Conservation (phyloP, 1,284 basidiomycete species). For the Cutaneotrichosporon daszewskae region DNA sequence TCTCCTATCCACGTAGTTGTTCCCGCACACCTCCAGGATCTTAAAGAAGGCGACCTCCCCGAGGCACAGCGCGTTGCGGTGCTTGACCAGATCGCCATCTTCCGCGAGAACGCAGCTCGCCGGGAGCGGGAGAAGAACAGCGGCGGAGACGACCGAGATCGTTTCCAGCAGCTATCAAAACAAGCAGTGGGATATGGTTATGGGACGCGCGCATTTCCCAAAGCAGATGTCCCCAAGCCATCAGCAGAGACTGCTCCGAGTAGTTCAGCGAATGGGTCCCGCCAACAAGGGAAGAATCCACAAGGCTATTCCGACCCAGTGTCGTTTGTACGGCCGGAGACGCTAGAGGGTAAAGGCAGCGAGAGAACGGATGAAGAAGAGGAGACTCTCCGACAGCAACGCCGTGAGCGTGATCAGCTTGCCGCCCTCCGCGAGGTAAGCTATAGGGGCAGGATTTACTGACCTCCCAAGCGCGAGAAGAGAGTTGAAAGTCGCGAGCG, state of each 20-base stretch:
- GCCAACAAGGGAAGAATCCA: too few species aligned
- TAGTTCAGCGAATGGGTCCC: too few species aligned
- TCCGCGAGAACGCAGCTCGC: slow-evolving; percentile 78
- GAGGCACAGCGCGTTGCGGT: slow-evolving; percentile 89
- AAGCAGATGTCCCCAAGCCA: slow-evolving; percentile 1
- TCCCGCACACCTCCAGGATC: slow-evolving; percentile 87
- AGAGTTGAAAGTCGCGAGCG: slow-evolving; percentile 75
- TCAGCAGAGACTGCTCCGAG: too few species aligned
- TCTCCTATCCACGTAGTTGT: slow-evolving; percentile 57
- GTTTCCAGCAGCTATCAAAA: slow-evolving; percentile 20
- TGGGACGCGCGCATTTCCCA: slow-evolving; percentile 19
- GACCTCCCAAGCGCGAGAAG: slow-evolving; percentile 47
- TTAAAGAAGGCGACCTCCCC: slow-evolving; percentile 91
- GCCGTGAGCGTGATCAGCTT: slow-evolving; percentile 67
- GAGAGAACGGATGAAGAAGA: slow-evolving; percentile 77
- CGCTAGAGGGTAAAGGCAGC: slow-evolving; percentile 45
- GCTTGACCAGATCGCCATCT: slow-evolving; percentile 89
- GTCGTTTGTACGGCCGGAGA: slow-evolving; percentile 68
- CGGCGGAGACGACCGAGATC: slow-evolving; percentile 53
- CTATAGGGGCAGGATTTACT: background rate
- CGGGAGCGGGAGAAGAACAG: slow-evolving; percentile 75
- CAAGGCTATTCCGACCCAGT: slow-evolving; percentile 72
- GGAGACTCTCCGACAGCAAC: slow-evolving; percentile 68
- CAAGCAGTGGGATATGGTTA: slow-evolving; percentile 31
- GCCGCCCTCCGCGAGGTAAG: slow-evolving; percentile 72